Evolutionary conservation across 257 asterid species (phyloP).

Genomic region (Cinchona pubescens): DNA sequence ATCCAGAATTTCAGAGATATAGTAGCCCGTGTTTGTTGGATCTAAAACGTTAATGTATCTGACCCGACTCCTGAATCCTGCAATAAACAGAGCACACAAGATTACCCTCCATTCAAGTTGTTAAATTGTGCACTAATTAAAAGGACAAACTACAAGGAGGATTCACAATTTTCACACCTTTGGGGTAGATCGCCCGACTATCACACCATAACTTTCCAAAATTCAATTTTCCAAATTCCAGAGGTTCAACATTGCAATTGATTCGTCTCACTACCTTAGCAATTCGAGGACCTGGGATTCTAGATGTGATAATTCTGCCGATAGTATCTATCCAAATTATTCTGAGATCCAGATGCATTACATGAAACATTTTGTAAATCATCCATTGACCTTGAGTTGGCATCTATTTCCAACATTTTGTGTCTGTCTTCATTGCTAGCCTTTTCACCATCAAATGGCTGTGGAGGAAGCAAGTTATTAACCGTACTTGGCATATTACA

Average conservation of each 20-base stretch:
- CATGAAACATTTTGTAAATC: constrained; percentile 37
- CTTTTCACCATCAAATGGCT: constrained; percentile 28
- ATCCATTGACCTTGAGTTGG: constrained; percentile 43
- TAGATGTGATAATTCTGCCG: too few species aligned
- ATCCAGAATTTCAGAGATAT: constrained; percentile 81
- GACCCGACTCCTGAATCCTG: constrained; percentile 94
- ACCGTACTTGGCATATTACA: constrained; percentile 32
- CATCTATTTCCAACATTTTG: constrained; percentile 42
- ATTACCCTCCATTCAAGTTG: constrained; percentile 13
- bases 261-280: constrained; percentile 93
- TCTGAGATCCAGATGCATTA: constrained; percentile 47
- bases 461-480: constrained; percentile 28
- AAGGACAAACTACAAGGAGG: constrained; percentile 1
- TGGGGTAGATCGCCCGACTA: constrained; percentile 78
- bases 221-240: constrained; percentile 59
- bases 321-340: constrained; percentile 59
- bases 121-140: constrained; percentile 4
- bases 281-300: constrained; percentile 99
- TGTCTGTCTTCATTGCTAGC: constrained; percentile 27
- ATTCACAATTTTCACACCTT: constrained; percentile 46
- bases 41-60: constrained; percentile 67
- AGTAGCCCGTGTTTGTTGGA: constrained; percentile 72
- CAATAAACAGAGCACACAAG: constrained; percentile 30
- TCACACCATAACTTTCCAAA: constrained; percentile 81
- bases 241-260: constrained; percentile 74